Conservation (phyloP, 2,329 filamentous ascomycete genomes). For the Beauveria asiatica region DNA sequence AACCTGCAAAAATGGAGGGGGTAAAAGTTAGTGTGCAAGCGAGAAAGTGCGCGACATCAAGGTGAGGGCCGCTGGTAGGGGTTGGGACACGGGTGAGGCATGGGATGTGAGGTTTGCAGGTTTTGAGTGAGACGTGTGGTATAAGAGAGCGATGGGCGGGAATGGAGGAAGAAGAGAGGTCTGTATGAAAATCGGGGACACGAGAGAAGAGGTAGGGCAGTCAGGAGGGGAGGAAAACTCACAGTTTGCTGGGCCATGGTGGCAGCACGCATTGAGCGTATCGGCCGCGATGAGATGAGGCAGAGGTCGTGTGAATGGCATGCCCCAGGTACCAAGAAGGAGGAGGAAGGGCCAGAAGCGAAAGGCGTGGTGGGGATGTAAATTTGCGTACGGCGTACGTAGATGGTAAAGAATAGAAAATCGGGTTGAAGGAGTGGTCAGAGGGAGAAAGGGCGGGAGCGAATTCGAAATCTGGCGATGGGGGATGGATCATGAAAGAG, state of each 20-base stretch:
- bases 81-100: not conserved
- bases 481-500: constrained; percentile 5
- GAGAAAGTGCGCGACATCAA: not conserved
- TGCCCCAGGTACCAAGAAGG: constrained; percentile 18
- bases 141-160: constrained; percentile 1
- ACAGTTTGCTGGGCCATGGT: constrained; percentile 34
- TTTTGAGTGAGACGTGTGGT: not conserved
- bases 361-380: not conserved
- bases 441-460: not conserved
- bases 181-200: constrained; percentile 13
- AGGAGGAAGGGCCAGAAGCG: constrained; percentile 13
- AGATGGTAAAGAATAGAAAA: not conserved
- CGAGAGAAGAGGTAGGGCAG: constrained; percentile 12
- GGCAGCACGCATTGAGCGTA: constrained; percentile 25
- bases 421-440: not conserved
- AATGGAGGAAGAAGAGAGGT: constrained; percentile 15
- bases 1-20: constrained; percentile 21
- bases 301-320: constrained; percentile 20
- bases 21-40: constrained; percentile 6
- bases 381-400: not conserved
- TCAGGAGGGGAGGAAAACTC: constrained; percentile 13
- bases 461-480: not conserved
- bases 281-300: constrained; percentile 24
- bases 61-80: not conserved
- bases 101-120: not conserved